Conservation (phyloP, 192 early-diverging fungal species). For the Funneliformis mosseae region DNA sequence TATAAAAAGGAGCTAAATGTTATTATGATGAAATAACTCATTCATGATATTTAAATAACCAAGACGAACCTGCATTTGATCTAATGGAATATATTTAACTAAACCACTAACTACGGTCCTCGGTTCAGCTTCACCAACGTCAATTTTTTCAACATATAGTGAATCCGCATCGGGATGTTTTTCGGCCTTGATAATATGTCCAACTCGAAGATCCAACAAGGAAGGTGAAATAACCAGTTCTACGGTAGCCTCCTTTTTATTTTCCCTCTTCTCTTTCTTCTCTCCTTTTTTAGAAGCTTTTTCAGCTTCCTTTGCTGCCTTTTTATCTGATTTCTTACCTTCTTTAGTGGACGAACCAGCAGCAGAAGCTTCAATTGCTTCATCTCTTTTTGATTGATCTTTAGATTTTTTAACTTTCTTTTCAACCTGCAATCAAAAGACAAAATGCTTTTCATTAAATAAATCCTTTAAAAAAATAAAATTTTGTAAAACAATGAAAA, state of each 20-base stretch:
- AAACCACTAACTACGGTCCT: conserved; percentile 91
- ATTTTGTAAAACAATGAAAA: conserved; percentile 16
- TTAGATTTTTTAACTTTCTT: conserved; percentile 50
- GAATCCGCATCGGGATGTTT: conserved; percentile 97
- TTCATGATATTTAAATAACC: conserved; percentile 70
- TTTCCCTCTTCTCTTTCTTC: conserved; percentile 66
- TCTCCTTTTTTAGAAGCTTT: conserved; percentile 47
- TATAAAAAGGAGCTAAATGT: neutral
- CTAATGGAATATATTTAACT: conserved; percentile 88
- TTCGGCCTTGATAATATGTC: conserved; percentile 77
- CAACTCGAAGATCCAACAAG: conserved; percentile 93
- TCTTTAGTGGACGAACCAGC: conserved; percentile 27
- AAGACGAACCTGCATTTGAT: conserved; percentile 83
- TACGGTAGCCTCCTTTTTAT: conserved; percentile 56
- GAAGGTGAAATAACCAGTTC: conserved; percentile 63
- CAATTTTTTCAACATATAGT: conserved; percentile 95
- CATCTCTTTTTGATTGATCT: conserved; percentile 30
- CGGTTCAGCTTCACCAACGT: conserved; percentile 82
- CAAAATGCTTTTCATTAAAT: neutral
- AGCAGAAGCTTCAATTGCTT: conserved; percentile 35
- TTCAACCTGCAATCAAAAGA: neutral
- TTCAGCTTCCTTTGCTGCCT: conserved; percentile 37
- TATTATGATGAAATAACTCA: conserved; percentile 40
- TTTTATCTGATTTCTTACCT: conserved; percentile 39
- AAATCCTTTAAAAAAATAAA: neutral